Evolutionary conservation across 139 green algal genomes (phyloP).

Genomic region (Eudorina sp.): DNA sequence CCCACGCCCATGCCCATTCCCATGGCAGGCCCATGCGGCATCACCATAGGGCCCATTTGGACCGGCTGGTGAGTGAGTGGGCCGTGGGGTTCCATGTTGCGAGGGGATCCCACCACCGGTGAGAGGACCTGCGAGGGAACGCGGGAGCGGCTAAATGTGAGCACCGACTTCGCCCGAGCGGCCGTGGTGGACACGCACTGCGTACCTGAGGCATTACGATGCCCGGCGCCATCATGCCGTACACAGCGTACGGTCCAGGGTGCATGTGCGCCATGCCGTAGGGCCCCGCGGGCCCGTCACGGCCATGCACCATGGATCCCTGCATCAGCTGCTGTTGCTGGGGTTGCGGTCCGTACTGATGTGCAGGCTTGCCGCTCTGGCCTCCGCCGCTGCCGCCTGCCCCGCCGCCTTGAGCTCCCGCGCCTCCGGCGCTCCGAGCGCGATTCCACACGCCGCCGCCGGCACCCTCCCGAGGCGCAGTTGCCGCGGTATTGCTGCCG

Average conservation of each 20-base stretch:
- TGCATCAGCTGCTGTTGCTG: neutral
- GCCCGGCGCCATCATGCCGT: constrained; percentile 34
- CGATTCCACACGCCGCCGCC: neutral
- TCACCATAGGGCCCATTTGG: constrained; percentile 34
- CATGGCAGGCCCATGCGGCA: constrained; percentile 5
- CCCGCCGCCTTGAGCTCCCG: neutral
- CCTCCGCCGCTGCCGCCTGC: neutral
- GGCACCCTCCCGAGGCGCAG: neutral
- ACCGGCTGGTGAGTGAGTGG: neutral
- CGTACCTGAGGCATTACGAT: constrained; percentile 25
- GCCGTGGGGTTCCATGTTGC: neutral
- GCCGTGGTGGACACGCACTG: too few species aligned
- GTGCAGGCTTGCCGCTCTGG: neutral
- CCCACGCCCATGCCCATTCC: constrained; percentile 25
- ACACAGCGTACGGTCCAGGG: constrained; percentile 9
- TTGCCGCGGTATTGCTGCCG: too few species aligned
- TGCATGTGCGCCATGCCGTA: constrained; percentile 47
- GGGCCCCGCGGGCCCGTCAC: neutral
- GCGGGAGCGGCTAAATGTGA: too few species aligned
- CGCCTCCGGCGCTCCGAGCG: constrained; percentile 6
- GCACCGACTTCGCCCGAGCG: too few species aligned
- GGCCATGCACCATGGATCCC: neutral
- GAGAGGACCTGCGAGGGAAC: neutral
- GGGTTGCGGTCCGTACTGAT: neutral
- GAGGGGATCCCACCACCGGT: neutral